phyloP scores from a whole-genome alignment of 1,284 basidiomycete genomes.

The Apiotrichum akiyoshidainum region DNA sequence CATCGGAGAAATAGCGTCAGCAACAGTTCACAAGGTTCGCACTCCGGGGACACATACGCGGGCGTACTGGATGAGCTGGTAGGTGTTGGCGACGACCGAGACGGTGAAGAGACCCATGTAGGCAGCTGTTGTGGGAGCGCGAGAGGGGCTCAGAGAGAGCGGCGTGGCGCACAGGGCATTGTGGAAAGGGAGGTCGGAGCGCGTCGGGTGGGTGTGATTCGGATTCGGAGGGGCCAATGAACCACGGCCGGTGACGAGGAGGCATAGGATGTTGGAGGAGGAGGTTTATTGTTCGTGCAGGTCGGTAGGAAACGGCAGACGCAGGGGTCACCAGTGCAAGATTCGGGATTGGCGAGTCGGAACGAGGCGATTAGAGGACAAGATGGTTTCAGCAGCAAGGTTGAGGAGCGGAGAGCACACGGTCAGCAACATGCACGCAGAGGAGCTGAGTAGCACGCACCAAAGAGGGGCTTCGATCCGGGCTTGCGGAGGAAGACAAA shows the following conservation, averaged over 20 bases:
- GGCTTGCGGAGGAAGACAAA: slow-evolving; percentile 44
- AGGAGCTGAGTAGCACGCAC: slow-evolving; percentile 28
- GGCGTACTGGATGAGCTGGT: slow-evolving; percentile 45
- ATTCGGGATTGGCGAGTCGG: neutral
- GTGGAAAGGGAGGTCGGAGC: slow-evolving; percentile 1
- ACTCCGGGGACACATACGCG: slow-evolving; percentile 29
- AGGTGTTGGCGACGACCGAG: slow-evolving; percentile 36
- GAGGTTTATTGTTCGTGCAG: neutral
- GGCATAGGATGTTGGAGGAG: too few species aligned
- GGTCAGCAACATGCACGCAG: slow-evolving; percentile 10
- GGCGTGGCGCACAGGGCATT: neutral
- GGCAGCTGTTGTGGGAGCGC: slow-evolving; percentile 30
- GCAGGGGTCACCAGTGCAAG: neutral
- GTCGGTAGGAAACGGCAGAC: neutral
- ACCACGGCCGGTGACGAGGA: neutral
- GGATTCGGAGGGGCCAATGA: neutral
- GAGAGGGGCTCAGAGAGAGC: neutral
- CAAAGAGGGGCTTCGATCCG: slow-evolving; percentile 44
- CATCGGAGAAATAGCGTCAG: slow-evolving; percentile 6
- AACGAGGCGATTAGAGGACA: neutral
- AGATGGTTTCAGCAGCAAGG: neutral
- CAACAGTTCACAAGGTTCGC: neutral
- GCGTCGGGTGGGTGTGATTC: neutral
- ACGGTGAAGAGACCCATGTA: slow-evolving; percentile 45
- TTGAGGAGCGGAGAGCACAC: neutral